These are phyloP conservation scores for Tolypocladium guangdongense DNA, from an alignment of 2,329 filamentous ascomycete genomes.

Conservation along the genomic window DNA sequence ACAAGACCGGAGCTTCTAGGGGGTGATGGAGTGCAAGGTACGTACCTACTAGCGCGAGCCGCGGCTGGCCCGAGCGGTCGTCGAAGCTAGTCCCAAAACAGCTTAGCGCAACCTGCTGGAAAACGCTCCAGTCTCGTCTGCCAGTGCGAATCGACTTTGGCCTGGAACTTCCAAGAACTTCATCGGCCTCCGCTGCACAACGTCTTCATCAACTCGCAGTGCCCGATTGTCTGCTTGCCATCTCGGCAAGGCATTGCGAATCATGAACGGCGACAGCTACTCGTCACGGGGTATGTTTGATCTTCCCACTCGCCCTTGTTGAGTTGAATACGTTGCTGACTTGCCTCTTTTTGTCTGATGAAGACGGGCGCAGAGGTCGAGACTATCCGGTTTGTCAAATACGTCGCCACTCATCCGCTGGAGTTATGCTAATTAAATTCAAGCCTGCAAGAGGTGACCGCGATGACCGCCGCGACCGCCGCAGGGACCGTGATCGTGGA, in stretches of 20 bases:
- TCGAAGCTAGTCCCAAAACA: slow-evolving; percentile 11
- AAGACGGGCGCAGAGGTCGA: slow-evolving; percentile 42
- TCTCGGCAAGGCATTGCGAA: slow-evolving; percentile 15
- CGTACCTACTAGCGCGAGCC: not conserved
- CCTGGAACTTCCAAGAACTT: slow-evolving; percentile 16
- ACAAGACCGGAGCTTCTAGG: no score
- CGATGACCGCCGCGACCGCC: slow-evolving; percentile 12
- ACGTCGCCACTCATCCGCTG: not conserved
- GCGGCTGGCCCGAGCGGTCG: not conserved
- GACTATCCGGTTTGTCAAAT: slow-evolving; percentile 40
- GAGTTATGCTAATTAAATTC: not conserved
- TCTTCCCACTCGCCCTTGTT: not conserved
- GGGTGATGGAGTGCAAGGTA: not conserved
- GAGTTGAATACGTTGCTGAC: not conserved
- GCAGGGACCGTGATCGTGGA: slow-evolving; percentile 55
- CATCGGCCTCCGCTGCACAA: slow-evolving; percentile 9
- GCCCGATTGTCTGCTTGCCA: slow-evolving; percentile 4
- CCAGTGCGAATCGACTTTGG: slow-evolving; percentile 13
- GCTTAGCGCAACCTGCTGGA: slow-evolving; percentile 19
- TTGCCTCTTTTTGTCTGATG: slow-evolving; percentile 10
- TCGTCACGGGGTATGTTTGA: slow-evolving; percentile 58
- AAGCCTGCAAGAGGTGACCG: slow-evolving; percentile 2
- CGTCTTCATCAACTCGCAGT: slow-evolving; percentile 9
- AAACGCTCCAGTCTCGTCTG: slow-evolving; percentile 36
- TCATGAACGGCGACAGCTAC: slow-evolving; percentile 81